These are phyloP conservation scores for Cladosporium sp. DNA, from an alignment of 2,329 filamentous ascomycete species.

Conservation along the genomic window DNA sequence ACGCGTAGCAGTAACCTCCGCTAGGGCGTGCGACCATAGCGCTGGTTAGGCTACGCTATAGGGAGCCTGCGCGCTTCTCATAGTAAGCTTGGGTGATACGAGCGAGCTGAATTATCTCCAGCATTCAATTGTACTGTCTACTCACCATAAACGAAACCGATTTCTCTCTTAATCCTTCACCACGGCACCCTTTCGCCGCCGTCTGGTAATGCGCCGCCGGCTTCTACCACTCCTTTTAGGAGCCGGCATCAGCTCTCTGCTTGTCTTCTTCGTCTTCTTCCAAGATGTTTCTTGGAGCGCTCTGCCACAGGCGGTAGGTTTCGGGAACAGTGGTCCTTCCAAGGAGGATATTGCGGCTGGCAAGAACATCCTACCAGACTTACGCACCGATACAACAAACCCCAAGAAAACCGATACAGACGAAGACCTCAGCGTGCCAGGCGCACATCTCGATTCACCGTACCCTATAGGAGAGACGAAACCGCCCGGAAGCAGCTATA, in stretches of 20 bases:
- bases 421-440: slow-evolving; percentile 26
- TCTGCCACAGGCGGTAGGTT: slow-evolving; percentile 43
- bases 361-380: slow-evolving; percentile 30
- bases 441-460: slow-evolving; percentile 31
- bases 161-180: slow-evolving; percentile 11
- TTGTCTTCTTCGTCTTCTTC: slow-evolving; percentile 38
- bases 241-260: slow-evolving; percentile 29
- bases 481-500: slow-evolving; percentile 53
- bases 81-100: slow-evolving; percentile 7
- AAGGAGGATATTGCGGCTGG: slow-evolving; percentile 31
- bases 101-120: slow-evolving; percentile 3
- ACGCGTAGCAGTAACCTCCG: background rate
- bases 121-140: background rate
- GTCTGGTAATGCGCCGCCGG: slow-evolving; percentile 33
- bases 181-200: slow-evolving; percentile 31
- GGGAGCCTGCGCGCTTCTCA: background rate
- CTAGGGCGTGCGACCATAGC: background rate
- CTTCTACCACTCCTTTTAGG: slow-evolving; percentile 15
- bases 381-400: slow-evolving; percentile 23
- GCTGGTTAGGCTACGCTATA: background rate
- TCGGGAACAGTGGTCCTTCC: slow-evolving; percentile 30
- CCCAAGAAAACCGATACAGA: slow-evolving; percentile 28
- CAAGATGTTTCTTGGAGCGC: slow-evolving; percentile 41
- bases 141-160: background rate
- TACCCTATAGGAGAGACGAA: slow-evolving; percentile 42